A percentile compares a stretch with the other conserved stretches of the same genome.
phyloP scores from a whole-genome alignment of 257 asterid species.

The Ballota nigra region DNA sequence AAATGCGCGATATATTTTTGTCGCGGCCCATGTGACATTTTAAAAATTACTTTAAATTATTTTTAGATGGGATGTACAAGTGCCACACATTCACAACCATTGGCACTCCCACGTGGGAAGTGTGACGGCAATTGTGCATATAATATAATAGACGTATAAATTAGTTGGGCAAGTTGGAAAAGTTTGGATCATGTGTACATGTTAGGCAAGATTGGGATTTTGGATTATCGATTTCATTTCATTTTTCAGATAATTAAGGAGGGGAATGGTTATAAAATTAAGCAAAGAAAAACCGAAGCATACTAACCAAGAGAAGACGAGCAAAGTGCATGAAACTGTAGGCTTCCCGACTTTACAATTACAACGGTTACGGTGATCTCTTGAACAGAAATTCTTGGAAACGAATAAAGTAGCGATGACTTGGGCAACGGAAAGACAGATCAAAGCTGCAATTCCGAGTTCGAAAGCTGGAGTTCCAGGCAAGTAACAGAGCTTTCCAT shows the following conservation, averaged over 20 bases:
- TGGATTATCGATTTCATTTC: not conserved
- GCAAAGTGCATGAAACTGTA: slow-evolving; percentile 38
- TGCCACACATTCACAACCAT: no score
- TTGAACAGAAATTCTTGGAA: slow-evolving; percentile 36
- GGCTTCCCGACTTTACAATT: slow-evolving; percentile 34
- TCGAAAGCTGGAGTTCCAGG: slow-evolving; percentile 49
- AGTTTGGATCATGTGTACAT: slow-evolving; percentile 3
- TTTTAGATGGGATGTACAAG: no score
- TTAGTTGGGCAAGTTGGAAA: no score
- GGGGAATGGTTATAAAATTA: not conserved
- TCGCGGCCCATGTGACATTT: no score
- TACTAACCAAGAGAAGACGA: slow-evolving; percentile 59
- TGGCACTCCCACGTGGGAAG: no score
- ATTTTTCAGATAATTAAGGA: not conserved
- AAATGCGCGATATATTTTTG: no score
- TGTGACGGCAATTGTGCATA: no score
- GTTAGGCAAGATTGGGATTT: not conserved
- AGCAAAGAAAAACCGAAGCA: not conserved
- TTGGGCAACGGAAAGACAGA: slow-evolving; percentile 42
- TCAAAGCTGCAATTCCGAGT: slow-evolving; percentile 54
- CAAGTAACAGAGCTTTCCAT: slow-evolving; percentile 62
- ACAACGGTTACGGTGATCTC: slow-evolving; percentile 21
- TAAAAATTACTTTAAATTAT: no score
- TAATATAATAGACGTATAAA: no score
- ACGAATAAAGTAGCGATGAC: slow-evolving; percentile 44